phyloP scores from a whole-genome alignment of 768 basidiomycete genomes.

The Serendipita sp. region DNA sequence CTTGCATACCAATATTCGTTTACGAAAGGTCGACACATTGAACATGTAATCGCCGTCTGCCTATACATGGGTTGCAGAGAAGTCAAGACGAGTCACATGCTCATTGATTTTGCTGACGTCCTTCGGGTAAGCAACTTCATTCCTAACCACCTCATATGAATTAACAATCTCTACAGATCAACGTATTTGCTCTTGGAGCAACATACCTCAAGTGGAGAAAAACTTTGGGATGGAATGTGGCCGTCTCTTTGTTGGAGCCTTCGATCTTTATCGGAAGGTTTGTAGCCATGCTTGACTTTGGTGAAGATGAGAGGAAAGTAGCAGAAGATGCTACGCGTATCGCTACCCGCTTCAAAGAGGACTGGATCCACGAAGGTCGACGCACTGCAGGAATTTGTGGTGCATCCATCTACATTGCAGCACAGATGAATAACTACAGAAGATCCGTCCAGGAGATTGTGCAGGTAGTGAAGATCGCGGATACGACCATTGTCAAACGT shows the following conservation, averaged over 20 bases:
- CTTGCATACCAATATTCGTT: conserved; percentile 91
- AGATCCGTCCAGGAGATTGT: conserved; percentile 89
- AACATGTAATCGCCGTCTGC: conserved; percentile 92
- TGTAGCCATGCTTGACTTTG: conserved; percentile 86
- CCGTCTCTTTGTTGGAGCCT: conserved; percentile 41
- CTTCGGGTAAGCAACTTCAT: conserved; percentile 43
- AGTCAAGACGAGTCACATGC: conserved; percentile 90
- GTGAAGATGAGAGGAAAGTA: conserved; percentile 81
- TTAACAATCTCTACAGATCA: conserved; percentile 41
- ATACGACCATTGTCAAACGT: conserved; percentile 81
- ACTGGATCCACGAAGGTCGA: conserved; percentile 94
- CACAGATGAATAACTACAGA: conserved; percentile 96
- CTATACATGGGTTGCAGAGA: conserved; percentile 87
- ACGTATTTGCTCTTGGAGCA: conserved; percentile 92
- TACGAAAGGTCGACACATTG: conserved; percentile 77
- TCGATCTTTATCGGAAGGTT: conserved; percentile 95
- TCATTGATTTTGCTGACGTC: conserved; percentile 97
- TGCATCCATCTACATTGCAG: conserved; percentile 84
- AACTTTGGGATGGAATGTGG: conserved; percentile 26
- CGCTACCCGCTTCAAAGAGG: conserved; percentile 83
- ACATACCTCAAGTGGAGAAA: conserved; percentile 81
- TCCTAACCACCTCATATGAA: not conserved
- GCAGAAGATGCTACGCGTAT: conserved; percentile 88
- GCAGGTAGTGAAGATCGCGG: conserved; percentile 98
- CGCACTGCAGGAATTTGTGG: conserved; percentile 96